Base-by-base conservation (phyloP, 148 eudicot species). In the Heliamphora exappendiculata region DNA sequence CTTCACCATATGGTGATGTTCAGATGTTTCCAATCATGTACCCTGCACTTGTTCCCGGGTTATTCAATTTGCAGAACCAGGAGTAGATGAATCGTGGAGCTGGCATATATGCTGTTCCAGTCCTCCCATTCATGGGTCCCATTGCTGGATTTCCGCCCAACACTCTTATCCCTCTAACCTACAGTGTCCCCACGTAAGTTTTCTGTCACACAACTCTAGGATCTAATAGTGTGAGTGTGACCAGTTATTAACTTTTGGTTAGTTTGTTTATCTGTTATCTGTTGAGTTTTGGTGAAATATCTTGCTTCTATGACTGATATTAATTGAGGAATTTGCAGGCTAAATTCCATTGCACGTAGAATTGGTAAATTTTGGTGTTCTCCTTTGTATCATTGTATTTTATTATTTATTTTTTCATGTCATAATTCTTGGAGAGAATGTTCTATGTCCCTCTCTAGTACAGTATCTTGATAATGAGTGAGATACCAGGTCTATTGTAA, bases 171-270 rank as follows among this genome's bases (percentile, higher is more conserved):
- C n/a, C n/a, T n/a, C n/a, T n/a, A n/a, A n/a, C n/a, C n/a, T n/a
- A n/a, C n/a, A n/a, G n/a, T n/a, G n/a, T 97, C 98, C 97, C 97
- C 37, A 88, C 90, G 98, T 94, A 81, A 94, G 93, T 83, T 55
- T n/a, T 73, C 20, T 39, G 16, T 12, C 5, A 20, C 34, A 58
- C 74, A 17, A 11, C 42, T 47, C 36, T 60, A 12, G 26, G 28
- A 26, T 33, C 22, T 42, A 49, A 33, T 71, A 51, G n/a, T 44
- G n/a, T n/a, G n/a, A n/a, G n/a, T n/a, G 10, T 10, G 39, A 29
- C 22, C 29, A 19, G n/a, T 66, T n/a, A 41, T 50, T 70, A 7
- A 12, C 3, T 53, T 54, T 50, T 83, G 26, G n/a, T 29, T 77
- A 31, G 22, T 50, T 3, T 45, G 64, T 10, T 28, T 74, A 17